Base-by-base conservation (phyloP, 1,284 basidiomycete species). In the Trichosporon asahii region DNA sequence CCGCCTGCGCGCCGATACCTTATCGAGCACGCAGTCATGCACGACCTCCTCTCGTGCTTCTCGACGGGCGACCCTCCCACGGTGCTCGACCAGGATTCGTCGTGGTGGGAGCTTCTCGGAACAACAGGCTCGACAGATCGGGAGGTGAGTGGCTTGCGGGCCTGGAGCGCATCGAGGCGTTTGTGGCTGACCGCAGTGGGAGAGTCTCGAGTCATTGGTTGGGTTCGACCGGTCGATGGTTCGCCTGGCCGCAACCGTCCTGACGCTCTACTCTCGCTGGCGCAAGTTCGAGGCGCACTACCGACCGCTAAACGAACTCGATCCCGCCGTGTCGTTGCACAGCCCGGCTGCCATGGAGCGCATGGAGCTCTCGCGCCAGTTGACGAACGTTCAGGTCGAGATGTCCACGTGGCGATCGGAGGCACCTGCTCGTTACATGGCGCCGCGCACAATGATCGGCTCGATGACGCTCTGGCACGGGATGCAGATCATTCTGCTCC, bases 381-480 rank as follows among this genome's bases (percentile, higher is more conserved):
- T 73, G 11, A 61, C 68, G 1, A 70, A 73, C 44, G 64, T 65
- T 7, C 72, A 73, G 60, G 68, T 73, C 11, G 72, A 73, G 53
- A 66, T 74, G 7, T 66, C 71, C 5, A 70, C 67, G 6, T 74
- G 73, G 73, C 73, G 73, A 11, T 71, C 70, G 2, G 73, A 74
- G 46, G 70, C 73, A 1, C 67, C 69, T 1, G 69, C 71, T 4
- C 65, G 73, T 0, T 70, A 73, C 60, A 70, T 71, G 64, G 68
- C 75, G 31, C 70, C 74, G 29, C 67, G 79, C 15, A 79, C 76
- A 0, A 66, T 70, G 65, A 75, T 76, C 31, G 80, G 80, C 2
- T 73, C 70, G 25, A 68, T 80, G 72, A 76, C 79, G 23, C 69
- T 77, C 7, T 80, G 78, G 79, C 75, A 81, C 67, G 75, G 72